Evolutionary conservation across 139 green algal species (phyloP).

Genomic region (Nannochloris sp.): DNA sequence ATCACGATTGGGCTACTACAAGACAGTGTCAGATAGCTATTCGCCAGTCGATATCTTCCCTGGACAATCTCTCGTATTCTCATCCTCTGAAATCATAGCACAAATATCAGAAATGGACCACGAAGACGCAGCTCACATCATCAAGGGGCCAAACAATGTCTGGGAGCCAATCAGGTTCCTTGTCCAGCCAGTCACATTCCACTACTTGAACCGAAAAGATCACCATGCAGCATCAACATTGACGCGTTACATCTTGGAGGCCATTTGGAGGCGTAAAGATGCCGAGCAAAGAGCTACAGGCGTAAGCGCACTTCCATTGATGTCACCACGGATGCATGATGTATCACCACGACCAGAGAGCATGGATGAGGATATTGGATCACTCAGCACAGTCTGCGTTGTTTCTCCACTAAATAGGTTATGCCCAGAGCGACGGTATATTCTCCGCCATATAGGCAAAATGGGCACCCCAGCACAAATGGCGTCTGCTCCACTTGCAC

Average conservation of each 20-base stretch:
- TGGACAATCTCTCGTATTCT: constrained; percentile 35
- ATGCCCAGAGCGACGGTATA: constrained; percentile 29
- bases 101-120: constrained; percentile 4
- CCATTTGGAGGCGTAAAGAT: background rate
- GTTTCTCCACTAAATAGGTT: constrained; percentile 28
- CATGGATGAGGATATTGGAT: background rate
- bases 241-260: constrained; percentile 4
- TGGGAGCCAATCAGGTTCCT: constrained; percentile 12
- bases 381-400: constrained; percentile 14
- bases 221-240: background rate
- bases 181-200: background rate
- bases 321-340: constrained; percentile 12
- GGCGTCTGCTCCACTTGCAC: constrained; percentile 14
- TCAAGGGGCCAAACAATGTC: constrained; percentile 5
- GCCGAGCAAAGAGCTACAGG: constrained; percentile 7
- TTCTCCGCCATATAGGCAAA: constrained; percentile 11
- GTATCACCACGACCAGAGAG: background rate
- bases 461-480: background rate
- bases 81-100: background rate
- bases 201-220: background rate
- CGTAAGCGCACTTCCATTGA: background rate
- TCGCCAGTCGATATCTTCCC: constrained; percentile 26
- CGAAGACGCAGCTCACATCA: constrained; percentile 14
- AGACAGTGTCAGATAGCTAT: constrained; percentile 31
- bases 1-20: constrained; percentile 40